Base-by-base conservation (phyloP, 2,329 filamentous ascomycete genomes). In the Neocatenulostroma microsporum region DNA sequence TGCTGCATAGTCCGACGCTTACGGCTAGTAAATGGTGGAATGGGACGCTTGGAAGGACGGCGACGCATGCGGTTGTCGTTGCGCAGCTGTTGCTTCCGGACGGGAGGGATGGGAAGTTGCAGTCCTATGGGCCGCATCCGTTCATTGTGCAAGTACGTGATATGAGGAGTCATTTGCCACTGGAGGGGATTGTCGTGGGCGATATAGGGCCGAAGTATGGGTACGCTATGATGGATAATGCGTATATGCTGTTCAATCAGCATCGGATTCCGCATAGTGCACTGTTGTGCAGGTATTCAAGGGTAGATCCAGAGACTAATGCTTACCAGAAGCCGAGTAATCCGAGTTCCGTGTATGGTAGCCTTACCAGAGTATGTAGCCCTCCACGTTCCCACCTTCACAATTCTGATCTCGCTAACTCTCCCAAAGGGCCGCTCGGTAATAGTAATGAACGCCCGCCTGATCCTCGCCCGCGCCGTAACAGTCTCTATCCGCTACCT, bases 11-110 rank as follows among this genome's bases (percentile, higher is more conserved):
- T 18, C 29, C 29, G 14, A 31, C 29, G n/a, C 15, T 31, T 9
- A 31, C 29, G 7, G 29, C 29, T 7, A 31, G 29, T 31, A 31
- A 31, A 19, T 31, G 29, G 29, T 31, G 29, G 29, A 31, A 31
- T 17, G 27, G 27, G 9, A 30, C 27, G 10, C 27, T 30, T 8
- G 27, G 27, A 30, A 8, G 27, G 14, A 30, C 27, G 9, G 27
- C 27, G 8, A 30, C 27, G 27, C 27, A 30, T 15, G 27, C 27
- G 27, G 27, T 30, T 11, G 27, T 30, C 9, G 27, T 30, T 10
- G 27, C 27, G 10, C 27, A 30, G 27, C 27, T 30, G 29, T 17
- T 31, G 29, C 18, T 31, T 17, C 29, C 29, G 6, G 11, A 18
- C 17, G 29, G 29, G n/a, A 7, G 7, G 7, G 15, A 17, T 8